Base-by-base conservation (phyloP, 2,329 filamentous ascomycete genomes). In the Pyrenochaeta sp. region DNA sequence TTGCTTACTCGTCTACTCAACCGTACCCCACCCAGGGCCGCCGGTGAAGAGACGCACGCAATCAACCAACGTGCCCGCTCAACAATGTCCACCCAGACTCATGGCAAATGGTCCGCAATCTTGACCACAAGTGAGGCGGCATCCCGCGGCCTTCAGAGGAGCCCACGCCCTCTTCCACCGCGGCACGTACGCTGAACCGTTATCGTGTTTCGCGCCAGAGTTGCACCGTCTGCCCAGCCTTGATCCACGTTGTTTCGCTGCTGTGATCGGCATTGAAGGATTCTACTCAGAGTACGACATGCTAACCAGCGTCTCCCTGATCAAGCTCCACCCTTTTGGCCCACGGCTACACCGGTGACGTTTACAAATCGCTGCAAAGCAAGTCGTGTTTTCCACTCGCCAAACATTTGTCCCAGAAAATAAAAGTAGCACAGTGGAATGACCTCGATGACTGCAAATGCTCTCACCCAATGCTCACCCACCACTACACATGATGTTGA, bases 21-120 rank as follows among this genome's bases (percentile, higher is more conserved):
- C 59, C 45, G 58, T 56, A 59, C 60, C 54, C 53, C 50, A 53
- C 52, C 48, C 23, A 27, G 46, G 49, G 35, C 51, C 61, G 69
- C 67, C 67, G 68, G 65, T 69, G 62, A 70, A 62, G 45, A 63
- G 51, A 63, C 45, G 61, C 60, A 66, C 40, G 46, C 31, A 47
- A 57, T 60, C 56, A 54, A 57, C 30, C 51, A 48, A 43, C 51
- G 46, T 49, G 37, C 30, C 20, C 40, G 7, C 58, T 36, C 58
- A 51, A 56, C 55, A 46, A 50, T 35, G 32, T 40, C 39, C 33
- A 33, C 7, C 41, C 45, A 32, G 21, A 43, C 43, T 18, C 20
- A 37, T 21, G 36, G 27, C 40, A 43, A 44, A 46, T 45, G 36
- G 55, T 52, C 44, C 49, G 43, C 35, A 44, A 15, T 6, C 11